These are phyloP conservation scores for Globisporangium yorkense DNA, from an alignment of 352 stramenopile genomes.

Conservation along the genomic window DNA sequence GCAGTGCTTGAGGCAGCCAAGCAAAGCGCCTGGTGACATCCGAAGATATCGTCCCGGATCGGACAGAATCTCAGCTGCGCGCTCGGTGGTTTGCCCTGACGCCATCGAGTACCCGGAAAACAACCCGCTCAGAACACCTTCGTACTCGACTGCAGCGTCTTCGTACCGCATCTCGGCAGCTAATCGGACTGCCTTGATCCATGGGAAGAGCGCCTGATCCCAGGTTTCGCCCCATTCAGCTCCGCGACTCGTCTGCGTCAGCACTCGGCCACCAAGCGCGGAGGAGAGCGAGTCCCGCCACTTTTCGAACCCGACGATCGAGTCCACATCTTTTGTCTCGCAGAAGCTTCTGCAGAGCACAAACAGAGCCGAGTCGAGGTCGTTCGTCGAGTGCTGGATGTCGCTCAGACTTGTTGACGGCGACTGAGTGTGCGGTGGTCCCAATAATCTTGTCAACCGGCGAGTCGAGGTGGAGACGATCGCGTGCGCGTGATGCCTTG, in stretches of 20 bases:
- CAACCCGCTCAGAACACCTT: conserved; percentile 20
- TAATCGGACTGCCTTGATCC: conserved; percentile 30
- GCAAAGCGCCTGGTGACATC: conserved; percentile 29
- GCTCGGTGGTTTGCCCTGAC: conserved; percentile 3
- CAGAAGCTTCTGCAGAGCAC: conserved; percentile 31
- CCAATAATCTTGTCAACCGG: conserved; percentile 31
- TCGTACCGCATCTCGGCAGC: conserved; percentile 62
- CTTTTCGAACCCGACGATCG: conserved; percentile 36
- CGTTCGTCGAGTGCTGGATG: conserved; percentile 23
- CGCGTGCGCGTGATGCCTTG: conserved; percentile 38
- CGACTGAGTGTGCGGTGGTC: conserved; percentile 11
- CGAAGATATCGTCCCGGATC: conserved; percentile 22
- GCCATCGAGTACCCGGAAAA: neutral
- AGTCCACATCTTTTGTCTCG: conserved; percentile 49
- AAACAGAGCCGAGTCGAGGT: conserved; percentile 45
- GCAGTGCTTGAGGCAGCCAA: conserved; percentile 44
- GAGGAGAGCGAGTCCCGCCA: conserved; percentile 34
- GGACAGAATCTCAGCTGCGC: conserved; percentile 21
- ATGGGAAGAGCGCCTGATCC: conserved; percentile 28
- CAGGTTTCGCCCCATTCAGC: conserved; percentile 10
- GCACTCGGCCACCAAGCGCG: conserved; percentile 17
- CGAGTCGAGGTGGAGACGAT: conserved; percentile 26
- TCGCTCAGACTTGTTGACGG: conserved; percentile 19
- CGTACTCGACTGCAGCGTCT: conserved; percentile 46
- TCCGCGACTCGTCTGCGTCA: conserved; percentile 8